Evolutionary conservation across 2,329 filamentous ascomycete genomes (phyloP), one percentile per base, ranked within the genome.

Genomic region (Pseudocercospora ulei): DNA sequence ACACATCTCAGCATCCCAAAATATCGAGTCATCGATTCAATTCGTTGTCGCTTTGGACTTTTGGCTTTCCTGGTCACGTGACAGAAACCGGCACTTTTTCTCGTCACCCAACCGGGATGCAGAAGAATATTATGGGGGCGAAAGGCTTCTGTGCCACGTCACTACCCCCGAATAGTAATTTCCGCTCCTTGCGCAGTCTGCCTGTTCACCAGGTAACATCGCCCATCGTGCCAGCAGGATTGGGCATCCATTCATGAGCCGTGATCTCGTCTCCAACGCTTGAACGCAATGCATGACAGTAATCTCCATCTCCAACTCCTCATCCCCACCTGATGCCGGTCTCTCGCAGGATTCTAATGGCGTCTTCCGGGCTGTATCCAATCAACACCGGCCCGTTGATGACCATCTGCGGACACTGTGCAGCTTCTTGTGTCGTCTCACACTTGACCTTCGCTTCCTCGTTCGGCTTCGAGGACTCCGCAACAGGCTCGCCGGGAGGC

Each of bases 321-420:
- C 11, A 40, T 16, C 14, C 12, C 18, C 33, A 25, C 27, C 45
- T 41, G 30, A 46, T 16, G 12, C 55, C 54, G 27, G 40, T 53
- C 31, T 55, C 53, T 50, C 81, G 77, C 67, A 92, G 72, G 35
- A 92, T 71, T 38, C 75, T 70, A 14, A 83, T 73, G n/a, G 83
- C 82, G 57, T 92, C 79, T 43, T 92, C 83, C 45, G 85, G 73
- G 6, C 80, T 77, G 55, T 94, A 95, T 0, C 88, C 88, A 53
- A 96, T 84, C 56, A 95, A 95, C 0, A 95, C 86, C 0, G 88
- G 88, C 0, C 88, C 88, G 5, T 83, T 93, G 56, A 95, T 94
- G 0, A 92, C 69, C 73, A 95, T 81, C 52, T 81, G 79, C 6
- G 82, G 74, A 37, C 18, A 35, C 38, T 8, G 38, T 25, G n/a